A percentile compares a stretch with the other conserved stretches of the same genome.
Evolutionary conservation across 148 eudicot genomes (phyloP).

Genomic region (Dianthus caryophyllus): DNA sequence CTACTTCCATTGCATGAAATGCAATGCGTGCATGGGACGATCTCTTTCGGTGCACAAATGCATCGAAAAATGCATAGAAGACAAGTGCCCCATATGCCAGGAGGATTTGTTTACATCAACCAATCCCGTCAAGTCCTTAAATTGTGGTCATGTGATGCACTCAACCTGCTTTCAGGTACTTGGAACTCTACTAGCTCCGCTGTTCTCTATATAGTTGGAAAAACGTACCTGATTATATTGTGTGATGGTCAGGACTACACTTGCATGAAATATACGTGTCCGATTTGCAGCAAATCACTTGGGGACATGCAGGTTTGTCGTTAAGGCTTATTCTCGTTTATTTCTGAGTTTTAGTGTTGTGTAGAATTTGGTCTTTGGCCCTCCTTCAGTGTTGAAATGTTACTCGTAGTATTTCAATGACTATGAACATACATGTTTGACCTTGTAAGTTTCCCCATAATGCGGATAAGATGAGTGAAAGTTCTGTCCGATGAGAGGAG

Average conservation of each 20-base stretch:
- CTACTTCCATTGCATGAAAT: slow-evolving; percentile 92
- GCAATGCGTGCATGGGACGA: slow-evolving; percentile 88
- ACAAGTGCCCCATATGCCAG: slow-evolving; percentile 88
- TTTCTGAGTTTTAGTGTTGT: slow-evolving; percentile 1
- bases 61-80: slow-evolving; percentile 85
- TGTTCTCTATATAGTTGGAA: background rate
- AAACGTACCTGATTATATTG: slow-evolving; percentile 16
- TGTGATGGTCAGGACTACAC: slow-evolving; percentile 67
- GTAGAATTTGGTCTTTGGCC: background rate
- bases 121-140: slow-evolving; percentile 72
- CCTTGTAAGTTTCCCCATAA: too few relatives aligned
- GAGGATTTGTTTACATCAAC: slow-evolving; percentile 84
- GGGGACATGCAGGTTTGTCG: slow-evolving; percentile 93
- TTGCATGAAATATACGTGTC: slow-evolving; percentile 65
- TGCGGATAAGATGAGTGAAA: slow-evolving; percentile 1
- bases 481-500: background rate
- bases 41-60: slow-evolving; percentile 62
- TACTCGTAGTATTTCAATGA: too few relatives aligned
- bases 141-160: slow-evolving; percentile 97
- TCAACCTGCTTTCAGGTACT: slow-evolving; percentile 88
- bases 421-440: too few relatives aligned
- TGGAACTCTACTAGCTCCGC: background rate
- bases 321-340: background rate
- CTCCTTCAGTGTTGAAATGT: background rate
- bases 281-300: slow-evolving; percentile 98